Evolutionary conservation across 73 alveolate species (phyloP).

Genomic region (Paramecium tetraurelia): DNA sequence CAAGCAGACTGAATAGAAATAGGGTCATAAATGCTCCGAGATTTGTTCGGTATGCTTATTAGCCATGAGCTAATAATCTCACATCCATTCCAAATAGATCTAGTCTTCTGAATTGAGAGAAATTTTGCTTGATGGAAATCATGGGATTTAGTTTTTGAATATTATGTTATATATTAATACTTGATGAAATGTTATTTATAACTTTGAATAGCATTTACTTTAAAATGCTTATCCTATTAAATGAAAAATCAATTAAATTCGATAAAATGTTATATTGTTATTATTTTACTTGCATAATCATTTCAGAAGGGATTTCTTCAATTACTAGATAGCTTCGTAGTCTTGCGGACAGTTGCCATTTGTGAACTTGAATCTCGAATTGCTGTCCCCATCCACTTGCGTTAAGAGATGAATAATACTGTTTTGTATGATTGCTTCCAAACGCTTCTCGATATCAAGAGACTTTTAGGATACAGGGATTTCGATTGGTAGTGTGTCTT

Average conservation of each 20-base stretch:
- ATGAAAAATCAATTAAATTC: neutral
- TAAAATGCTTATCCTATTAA: neutral
- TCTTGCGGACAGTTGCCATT: neutral
- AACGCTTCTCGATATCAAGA: neutral
- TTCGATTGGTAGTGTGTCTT: neutral
- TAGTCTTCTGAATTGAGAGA: neutral
- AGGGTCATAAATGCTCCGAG: neutral
- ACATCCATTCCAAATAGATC: neutral
- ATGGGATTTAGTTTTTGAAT: neutral
- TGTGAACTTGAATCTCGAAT: slow-evolving; percentile 35
- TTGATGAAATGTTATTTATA: neutral
- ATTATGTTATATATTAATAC: neutral
- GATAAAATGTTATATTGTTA: neutral
- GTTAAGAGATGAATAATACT: neutral
- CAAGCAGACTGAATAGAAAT: neutral
- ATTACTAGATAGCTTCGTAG: neutral
- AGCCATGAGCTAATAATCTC: neutral
- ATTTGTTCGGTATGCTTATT: neutral
- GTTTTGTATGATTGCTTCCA: slow-evolving; percentile 11
- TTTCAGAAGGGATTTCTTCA: slow-evolving; percentile 4
- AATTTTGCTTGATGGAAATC: neutral
- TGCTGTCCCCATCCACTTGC: slow-evolving; percentile 20
- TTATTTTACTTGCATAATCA: neutral
- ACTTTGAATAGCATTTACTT: neutral
- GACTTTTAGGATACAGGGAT: neutral